These are phyloP conservation scores for Plasmodium gonderi DNA, from an alignment of 169 alveolate genomes.

Conservation along the genomic window DNA sequence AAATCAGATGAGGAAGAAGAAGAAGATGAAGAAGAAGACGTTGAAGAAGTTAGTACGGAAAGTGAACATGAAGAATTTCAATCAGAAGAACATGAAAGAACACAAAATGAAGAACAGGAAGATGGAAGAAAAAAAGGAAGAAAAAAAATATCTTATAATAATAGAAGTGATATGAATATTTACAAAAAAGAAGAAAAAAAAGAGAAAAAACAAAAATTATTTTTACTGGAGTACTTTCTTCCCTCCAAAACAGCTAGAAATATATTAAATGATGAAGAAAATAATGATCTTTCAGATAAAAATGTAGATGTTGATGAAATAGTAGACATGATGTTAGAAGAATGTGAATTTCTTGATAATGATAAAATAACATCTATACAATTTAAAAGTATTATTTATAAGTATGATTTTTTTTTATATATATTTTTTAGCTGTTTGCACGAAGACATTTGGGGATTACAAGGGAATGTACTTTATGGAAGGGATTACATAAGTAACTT, in stretches of 20 bases:
- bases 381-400: constrained; percentile 87
- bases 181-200: constrained; percentile 53
- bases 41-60: background rate
- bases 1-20: background rate
- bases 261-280: constrained; percentile 55
- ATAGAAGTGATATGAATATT: constrained; percentile 40
- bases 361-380: constrained; percentile 81
- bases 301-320: constrained; percentile 78
- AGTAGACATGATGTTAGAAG: constrained; percentile 83
- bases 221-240: constrained; percentile 30
- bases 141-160: background rate
- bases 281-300: constrained; percentile 15
- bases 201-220: constrained; percentile 10
- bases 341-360: constrained; percentile 83
- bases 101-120: background rate
- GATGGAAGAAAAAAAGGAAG: background rate
- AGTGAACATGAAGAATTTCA: background rate
- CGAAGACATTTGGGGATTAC: constrained; percentile 91
- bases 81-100: background rate
- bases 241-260: constrained; percentile 75
- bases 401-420: constrained; percentile 81
- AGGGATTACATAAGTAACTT: constrained; percentile 65
- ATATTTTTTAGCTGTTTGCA: constrained; percentile 88
- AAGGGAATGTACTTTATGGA: constrained; percentile 88
- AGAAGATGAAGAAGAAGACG: background rate